Base-by-base conservation (phyloP, 2,329 filamentous ascomycete species). In the Aspergillus floridensis region DNA sequence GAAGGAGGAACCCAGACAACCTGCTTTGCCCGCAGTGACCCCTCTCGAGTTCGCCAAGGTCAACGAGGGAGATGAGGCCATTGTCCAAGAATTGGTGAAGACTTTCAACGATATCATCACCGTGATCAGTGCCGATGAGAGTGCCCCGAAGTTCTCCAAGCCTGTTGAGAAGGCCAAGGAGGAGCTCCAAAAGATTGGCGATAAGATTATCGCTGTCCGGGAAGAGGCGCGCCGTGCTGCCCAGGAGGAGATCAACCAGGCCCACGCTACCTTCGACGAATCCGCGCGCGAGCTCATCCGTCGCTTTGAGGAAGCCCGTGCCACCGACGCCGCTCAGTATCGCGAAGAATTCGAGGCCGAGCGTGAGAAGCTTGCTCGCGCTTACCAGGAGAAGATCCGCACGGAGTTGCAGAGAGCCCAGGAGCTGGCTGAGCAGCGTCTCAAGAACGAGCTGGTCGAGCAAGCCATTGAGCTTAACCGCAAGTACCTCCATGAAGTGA, bases 51-150 rank as follows among this genome's bases (percentile, higher is more conserved):
- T 92, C 62, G 80, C 97, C 59, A 84, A 84, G 53, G 84, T 96
- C 24, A 83, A 86, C 56, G 85, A 92, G 68, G 91, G 90, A 56
- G 86, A 88, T 60, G 93, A 98, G 73, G 90, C 91, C 29, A 84
- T 96, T 38, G 90, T 98, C 22, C 92, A 97, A 77, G 92, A 98
- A 70, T 82, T 99, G 5, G 92, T 96, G 60, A 93, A 91, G 79
- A 93, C 96, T 79, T 84, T 99, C 68, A 99, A 99, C 79, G 92
- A 96, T 76, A 89, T 99, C 69, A 96, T 99, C 72, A 88, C 91
- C 8, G 91, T 96, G 50, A 88, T 97, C 74, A 96, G 97, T 75
- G 90, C 90, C 59, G 93, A 96, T 74, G 86, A 88, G 62, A 86
- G 91, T 59, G 86, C 88, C 63, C 84, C 84, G 66, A 92, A 89